A percentile compares a stretch with the other conserved stretches of the same genome.
Evolutionary conservation across 2,329 filamentous ascomycete genomes (phyloP).

Genomic region (Pseudogymnoascus sp.): DNA sequence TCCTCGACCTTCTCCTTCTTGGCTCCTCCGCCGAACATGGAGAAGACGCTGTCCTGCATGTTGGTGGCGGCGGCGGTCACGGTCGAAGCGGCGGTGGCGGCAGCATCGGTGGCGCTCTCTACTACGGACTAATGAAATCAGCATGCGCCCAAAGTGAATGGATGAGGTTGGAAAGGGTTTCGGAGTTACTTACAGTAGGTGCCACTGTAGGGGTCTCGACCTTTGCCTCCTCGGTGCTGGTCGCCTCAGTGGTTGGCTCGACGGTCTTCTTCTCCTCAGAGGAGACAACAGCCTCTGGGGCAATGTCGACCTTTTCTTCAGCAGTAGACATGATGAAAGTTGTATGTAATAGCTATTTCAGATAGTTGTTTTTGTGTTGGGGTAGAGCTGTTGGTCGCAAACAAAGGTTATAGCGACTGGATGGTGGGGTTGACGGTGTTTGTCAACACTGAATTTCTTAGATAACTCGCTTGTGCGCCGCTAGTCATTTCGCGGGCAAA

Average conservation of each 20-base stretch:
- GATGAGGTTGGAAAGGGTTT: neutral
- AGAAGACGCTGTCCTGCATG: slow-evolving; percentile 69
- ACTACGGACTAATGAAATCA: slow-evolving; percentile 16
- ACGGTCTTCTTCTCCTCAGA: slow-evolving; percentile 40
- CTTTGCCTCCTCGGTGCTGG: slow-evolving; percentile 32
- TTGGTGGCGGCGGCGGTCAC: slow-evolving; percentile 34
- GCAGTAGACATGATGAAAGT: slow-evolving; percentile 17
- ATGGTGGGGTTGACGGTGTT: slow-evolving; percentile 10
- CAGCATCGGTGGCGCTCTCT: slow-evolving; percentile 24
- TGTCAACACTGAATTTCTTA: slow-evolving; percentile 10
- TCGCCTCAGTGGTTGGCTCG: slow-evolving; percentile 21
- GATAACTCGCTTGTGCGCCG: slow-evolving; percentile 5
- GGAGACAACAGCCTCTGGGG: slow-evolving; percentile 31
- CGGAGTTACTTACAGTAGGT: neutral
- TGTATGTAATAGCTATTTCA: slow-evolving; percentile 9
- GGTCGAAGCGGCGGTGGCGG: slow-evolving; percentile 32
- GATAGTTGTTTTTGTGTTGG: slow-evolving; percentile 9
- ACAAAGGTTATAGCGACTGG: slow-evolving; percentile 6
- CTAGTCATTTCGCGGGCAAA: slow-evolving; percentile 7
- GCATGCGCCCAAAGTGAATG: neutral
- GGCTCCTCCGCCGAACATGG: slow-evolving; percentile 96
- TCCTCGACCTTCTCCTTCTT: slow-evolving; percentile 94
- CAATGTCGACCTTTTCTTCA: slow-evolving; percentile 11
- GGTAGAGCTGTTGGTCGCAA: slow-evolving; percentile 9
- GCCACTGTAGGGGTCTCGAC: slow-evolving; percentile 1